phyloP scores from a whole-genome alignment of 2,329 filamentous ascomycete genomes.

The Huntiella bhutanensis region DNA sequence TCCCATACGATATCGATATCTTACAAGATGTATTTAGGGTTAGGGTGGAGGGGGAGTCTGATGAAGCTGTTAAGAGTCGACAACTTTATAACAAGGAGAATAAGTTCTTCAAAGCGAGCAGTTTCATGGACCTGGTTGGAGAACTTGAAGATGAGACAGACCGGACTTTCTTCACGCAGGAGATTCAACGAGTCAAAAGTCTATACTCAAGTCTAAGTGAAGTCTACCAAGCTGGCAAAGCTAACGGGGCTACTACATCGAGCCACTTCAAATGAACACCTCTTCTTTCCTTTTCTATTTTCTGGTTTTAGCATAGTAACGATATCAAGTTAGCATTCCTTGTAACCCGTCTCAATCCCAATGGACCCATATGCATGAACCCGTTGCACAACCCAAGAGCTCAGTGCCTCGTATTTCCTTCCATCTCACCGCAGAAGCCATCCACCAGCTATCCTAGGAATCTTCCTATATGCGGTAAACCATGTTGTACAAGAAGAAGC shows the following conservation, averaged over 20 bases:
- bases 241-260: constrained; percentile 22
- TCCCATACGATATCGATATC: constrained; percentile 40
- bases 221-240: constrained; percentile 31
- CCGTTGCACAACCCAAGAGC: too few species aligned
- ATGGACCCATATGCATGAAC: too few species aligned
- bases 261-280: constrained; percentile 27
- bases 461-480: too few species aligned
- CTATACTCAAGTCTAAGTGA: constrained; percentile 28
- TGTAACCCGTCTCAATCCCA: too few species aligned
- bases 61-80: constrained; percentile 20
- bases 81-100: constrained; percentile 36
- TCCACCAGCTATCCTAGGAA: too few species aligned
- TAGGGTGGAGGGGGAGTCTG: constrained; percentile 20
- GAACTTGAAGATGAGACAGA: constrained; percentile 21
- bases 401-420: too few species aligned
- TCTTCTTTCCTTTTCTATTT: too few species aligned
- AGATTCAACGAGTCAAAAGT: constrained; percentile 29
- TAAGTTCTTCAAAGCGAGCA: constrained; percentile 31
- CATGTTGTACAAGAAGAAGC: too few species aligned
- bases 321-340: too few species aligned
- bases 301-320: too few species aligned
- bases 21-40: constrained; percentile 36
- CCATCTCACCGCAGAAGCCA: too few species aligned
- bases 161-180: constrained; percentile 18
- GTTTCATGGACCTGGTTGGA: constrained; percentile 23